Base-by-base conservation (phyloP, 352 stramenopile genomes). In the Pythium brachiatum region DNA sequence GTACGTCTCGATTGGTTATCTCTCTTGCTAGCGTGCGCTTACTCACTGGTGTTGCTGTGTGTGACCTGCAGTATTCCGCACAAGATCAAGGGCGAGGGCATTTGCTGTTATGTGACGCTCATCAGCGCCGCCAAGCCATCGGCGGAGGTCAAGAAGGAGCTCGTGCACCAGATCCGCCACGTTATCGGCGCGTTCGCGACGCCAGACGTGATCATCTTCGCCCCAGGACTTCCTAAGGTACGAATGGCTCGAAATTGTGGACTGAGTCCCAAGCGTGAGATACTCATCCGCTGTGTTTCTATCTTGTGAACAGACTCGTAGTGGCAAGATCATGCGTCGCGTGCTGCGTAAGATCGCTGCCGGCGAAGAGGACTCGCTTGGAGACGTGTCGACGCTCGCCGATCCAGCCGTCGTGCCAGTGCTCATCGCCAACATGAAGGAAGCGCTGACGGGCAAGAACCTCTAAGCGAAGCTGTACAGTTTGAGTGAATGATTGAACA, bases 261-360 rank as follows among this genome's bases (percentile, higher is more conserved):
- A n/a, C n/a, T n/a, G n/a, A n/a, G n/a, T n/a, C n/a, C n/a, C n/a
- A n/a, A n/a, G n/a, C n/a, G n/a, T n/a, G n/a, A n/a, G n/a, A n/a
- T n/a, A n/a, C n/a, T n/a, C n/a, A n/a, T n/a, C n/a, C n/a, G n/a
- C n/a, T 31, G 23, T 12, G 23, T 36, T 53, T 13, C 15, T 57
- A 23, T 21, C 11, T 38, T 26, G 32, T 46, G 25, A 39, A 54
- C 53, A 75, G 91, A 99, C 97, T 1, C 87, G 96, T 50, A 97
- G 85, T 69, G 97, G 97, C 62, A 97, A 99, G 83, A 99, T 99
- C 70, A 99, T 99, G 96, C 91, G 97, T 43, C 90, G 97, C 46
- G 97, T 99, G 68, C 84, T 99, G 41, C 92, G 97, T 53, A 99
- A 99, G 81, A 98, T 99, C 65, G 94, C 97, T 11, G 84, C 92